These are phyloP conservation scores for Ehretia macrophylla DNA, from an alignment of 257 asterid species.

Conservation along the genomic window DNA sequence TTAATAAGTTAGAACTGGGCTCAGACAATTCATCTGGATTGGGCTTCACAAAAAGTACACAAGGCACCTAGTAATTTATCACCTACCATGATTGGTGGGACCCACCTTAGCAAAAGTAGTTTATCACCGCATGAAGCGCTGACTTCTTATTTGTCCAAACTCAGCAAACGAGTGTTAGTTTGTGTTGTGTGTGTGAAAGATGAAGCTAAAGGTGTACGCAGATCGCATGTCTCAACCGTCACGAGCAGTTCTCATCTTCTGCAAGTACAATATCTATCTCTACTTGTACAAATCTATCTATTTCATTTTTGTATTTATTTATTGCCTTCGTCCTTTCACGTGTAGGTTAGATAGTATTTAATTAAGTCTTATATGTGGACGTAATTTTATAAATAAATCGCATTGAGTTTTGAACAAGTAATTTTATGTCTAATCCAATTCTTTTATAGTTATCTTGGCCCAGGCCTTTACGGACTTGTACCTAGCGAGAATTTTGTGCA, in stretches of 20 bases:
- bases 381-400: too few relatives aligned
- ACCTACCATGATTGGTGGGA: neutral
- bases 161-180: neutral
- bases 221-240: conserved; percentile 94
- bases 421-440: too few relatives aligned
- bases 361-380: too few relatives aligned
- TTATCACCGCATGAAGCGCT: neutral
- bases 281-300: neutral
- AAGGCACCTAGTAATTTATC: neutral
- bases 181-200: conserved; percentile 10
- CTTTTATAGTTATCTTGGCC: too few relatives aligned
- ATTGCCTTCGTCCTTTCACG: neutral
- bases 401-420: too few relatives aligned
- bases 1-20: too few relatives aligned
- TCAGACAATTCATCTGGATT: too few relatives aligned
- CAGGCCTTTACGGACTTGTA: too few relatives aligned
- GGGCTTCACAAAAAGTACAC: neutral
- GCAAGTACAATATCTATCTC: conserved; percentile 55
- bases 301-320: conserved; percentile 11
- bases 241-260: conserved; percentile 80
- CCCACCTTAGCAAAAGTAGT: neutral
- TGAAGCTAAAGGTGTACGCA: conserved; percentile 63
- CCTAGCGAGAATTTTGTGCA: too few relatives aligned
- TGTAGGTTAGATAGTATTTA: neutral
- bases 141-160: neutral